Evolutionary conservation across 108 stramenopile species (phyloP), one percentile per base, ranked within the genome.

Genomic region (Pinguiococcus pyrenoidosus): DNA sequence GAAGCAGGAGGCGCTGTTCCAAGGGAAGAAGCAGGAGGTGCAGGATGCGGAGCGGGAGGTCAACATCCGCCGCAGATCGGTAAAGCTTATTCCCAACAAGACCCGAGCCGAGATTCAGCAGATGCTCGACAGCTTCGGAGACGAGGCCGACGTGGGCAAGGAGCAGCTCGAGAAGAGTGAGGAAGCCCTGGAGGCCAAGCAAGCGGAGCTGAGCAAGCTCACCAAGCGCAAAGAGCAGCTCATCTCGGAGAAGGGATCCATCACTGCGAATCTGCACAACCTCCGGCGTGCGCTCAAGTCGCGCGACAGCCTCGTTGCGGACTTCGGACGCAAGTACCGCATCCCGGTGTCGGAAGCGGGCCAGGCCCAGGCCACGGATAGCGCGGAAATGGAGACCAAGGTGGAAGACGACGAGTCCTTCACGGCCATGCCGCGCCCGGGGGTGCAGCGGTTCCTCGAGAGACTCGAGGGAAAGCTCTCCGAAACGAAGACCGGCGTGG

Each of bases 41-140:
- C 51, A 49, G 27, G 59, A 63, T 17, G 24, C 2, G 17, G 57
- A 58, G 57, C 32, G 30, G 39, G 37, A 32, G 30, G 42, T 43
- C 6, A 30, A 40, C 12, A 42, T n/a, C n/a, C n/a, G n/a, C n/a
- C n/a, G n/a, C n/a, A n/a, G n/a, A n/a, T n/a, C n/a, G n/a, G n/a
- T n/a, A n/a, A n/a, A n/a, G n/a, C n/a, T n/a, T n/a, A n/a, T n/a
- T n/a, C n/a, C n/a, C n/a, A n/a, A n/a, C n/a, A n/a, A n/a, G n/a
- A n/a, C n/a, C n/a, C n/a, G n/a, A n/a, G n/a, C n/a, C n/a, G n/a
- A n/a, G n/a, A n/a, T n/a, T n/a, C n/a, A n/a, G n/a, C n/a, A n/a
- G n/a, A n/a, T n/a, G n/a, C n/a, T n/a, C n/a, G n/a, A n/a, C n/a
- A n/a, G n/a, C n/a, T n/a, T n/a, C n/a, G n/a, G n/a, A n/a, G n/a